Percentiles rank a stretch among this genome's conserved stretches.
Conservation (phyloP, 345 rosid species). For the Pistacia integerrima region DNA sequence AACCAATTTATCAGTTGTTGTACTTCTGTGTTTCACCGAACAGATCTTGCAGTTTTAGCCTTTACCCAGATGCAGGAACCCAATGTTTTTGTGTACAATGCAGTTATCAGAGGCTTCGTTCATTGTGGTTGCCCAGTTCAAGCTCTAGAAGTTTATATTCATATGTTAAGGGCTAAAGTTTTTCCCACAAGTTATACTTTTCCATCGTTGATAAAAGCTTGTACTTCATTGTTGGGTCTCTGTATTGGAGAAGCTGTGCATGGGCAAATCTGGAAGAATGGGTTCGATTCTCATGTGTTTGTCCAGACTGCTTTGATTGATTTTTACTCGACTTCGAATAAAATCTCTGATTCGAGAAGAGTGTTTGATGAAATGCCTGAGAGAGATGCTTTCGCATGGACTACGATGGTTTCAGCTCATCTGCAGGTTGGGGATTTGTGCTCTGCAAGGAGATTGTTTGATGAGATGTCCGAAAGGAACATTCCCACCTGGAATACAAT, state of each 20-base stretch:
- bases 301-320: conserved; percentile 72
- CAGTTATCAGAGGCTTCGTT: conserved; percentile 55
- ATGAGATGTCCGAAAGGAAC: conserved; percentile 57
- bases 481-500: conserved; percentile 64
- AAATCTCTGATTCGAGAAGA: conserved; percentile 40
- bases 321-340: conserved; percentile 51
- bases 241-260: conserved; percentile 58
- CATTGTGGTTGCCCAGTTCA: conserved; percentile 36
- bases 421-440: conserved; percentile 40
- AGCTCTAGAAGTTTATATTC: conserved; percentile 41
- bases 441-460: conserved; percentile 52
- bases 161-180: conserved; percentile 54
- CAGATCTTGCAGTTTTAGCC: conserved; percentile 48
- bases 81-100: conserved; percentile 74
- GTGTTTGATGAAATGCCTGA: conserved; percentile 81
- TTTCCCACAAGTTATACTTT: conserved; percentile 68
- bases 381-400: conserved; percentile 64
- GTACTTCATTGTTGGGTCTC: conserved; percentile 30
- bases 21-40: conserved; percentile 24
- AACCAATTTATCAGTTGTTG: conserved; percentile 71
- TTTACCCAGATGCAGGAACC: conserved; percentile 51
- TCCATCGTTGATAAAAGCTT: conserved; percentile 67
- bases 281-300: conserved; percentile 55
- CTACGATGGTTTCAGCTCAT: conserved; percentile 54
- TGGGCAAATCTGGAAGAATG: conserved; percentile 58